Conservation (phyloP, 345 rosid species). For the Camelina hispida region DNA sequence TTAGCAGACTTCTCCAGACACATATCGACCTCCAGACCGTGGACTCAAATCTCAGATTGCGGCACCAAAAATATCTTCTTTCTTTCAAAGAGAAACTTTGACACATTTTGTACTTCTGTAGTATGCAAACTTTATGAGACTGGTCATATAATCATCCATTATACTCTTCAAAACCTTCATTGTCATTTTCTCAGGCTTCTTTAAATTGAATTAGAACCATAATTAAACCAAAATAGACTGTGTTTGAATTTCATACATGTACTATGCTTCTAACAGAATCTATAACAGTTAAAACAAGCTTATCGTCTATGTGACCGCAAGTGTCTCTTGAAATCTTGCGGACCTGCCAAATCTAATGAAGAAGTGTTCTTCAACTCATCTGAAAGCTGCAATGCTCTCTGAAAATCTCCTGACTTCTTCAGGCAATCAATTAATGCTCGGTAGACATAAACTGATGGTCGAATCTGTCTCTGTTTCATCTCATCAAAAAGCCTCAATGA, state of each 20-base stretch:
- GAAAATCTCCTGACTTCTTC: conserved; percentile 44
- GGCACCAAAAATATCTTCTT: conserved; percentile 35
- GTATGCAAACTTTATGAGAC: conserved; percentile 40
- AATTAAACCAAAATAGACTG: neutral
- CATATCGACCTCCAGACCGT: conserved; percentile 21
- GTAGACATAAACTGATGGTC: conserved; percentile 69
- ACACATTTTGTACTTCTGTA: conserved; percentile 48
- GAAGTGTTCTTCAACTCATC: conserved; percentile 69
- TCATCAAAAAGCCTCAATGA: conserved; percentile 68
- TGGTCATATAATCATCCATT: conserved; percentile 27
- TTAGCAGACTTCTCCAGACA: conserved; percentile 39
- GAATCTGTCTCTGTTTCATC: conserved; percentile 68
- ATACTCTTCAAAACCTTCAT: conserved; percentile 23
- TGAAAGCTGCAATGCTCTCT: conserved; percentile 52
- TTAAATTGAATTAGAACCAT: conserved; percentile 5
- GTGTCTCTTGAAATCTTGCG: conserved; percentile 67
- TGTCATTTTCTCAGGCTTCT: conserved; percentile 29
- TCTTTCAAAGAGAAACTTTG: conserved; percentile 35
- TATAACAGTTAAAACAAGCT: neutral
- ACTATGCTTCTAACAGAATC: conserved; percentile 1
- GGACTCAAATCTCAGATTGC: conserved; percentile 24
- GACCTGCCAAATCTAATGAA: conserved; percentile 55
- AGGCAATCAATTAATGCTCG: conserved; percentile 50
- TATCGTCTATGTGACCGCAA: conserved; percentile 42
- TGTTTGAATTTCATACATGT: conserved; percentile 14